Conservation (phyloP, 2,329 filamentous ascomycete genomes). For the Zymoseptoria crescenta region DNA sequence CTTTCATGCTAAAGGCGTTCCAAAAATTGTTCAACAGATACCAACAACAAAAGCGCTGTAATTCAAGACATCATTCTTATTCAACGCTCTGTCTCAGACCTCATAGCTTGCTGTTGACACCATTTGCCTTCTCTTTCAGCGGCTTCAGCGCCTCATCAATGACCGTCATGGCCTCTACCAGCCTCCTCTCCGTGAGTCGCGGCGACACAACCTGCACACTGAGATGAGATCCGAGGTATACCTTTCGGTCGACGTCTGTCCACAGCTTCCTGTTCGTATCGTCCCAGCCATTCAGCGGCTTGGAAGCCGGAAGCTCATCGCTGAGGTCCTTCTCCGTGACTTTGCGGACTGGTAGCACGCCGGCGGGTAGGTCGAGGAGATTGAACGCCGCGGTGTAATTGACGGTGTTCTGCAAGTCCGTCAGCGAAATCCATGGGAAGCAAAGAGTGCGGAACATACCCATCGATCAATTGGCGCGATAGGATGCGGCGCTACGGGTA, state of each 20-base stretch:
- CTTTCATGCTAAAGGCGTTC: neutral
- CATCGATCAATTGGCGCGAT: constrained; percentile 55
- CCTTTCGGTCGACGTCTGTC: constrained; percentile 44
- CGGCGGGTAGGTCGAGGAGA: constrained; percentile 55
- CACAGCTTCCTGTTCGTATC: constrained; percentile 52
- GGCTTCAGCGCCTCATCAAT: constrained; percentile 40
- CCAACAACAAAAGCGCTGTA: neutral
- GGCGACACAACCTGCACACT: constrained; percentile 52
- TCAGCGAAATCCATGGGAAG: neutral
- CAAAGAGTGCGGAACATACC: neutral
- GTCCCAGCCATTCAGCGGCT: constrained; percentile 50
- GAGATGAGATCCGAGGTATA: constrained; percentile 48
- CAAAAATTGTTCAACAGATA: neutral
- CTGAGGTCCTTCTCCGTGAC: constrained; percentile 45
- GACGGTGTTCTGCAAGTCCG: constrained; percentile 40
- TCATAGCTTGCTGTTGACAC: neutral
- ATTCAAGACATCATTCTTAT: neutral
- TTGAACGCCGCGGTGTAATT: constrained; percentile 57
- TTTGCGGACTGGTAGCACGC: constrained; percentile 46
- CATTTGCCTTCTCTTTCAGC: neutral
- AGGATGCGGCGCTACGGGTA: constrained; percentile 57
- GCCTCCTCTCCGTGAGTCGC: constrained; percentile 46
- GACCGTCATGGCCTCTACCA: constrained; percentile 47
- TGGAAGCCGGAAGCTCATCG: constrained; percentile 35
- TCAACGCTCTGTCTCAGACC: neutral